phyloP scores from a whole-genome alignment of 345 rosid species.

The Bretschneidera sinensis region DNA sequence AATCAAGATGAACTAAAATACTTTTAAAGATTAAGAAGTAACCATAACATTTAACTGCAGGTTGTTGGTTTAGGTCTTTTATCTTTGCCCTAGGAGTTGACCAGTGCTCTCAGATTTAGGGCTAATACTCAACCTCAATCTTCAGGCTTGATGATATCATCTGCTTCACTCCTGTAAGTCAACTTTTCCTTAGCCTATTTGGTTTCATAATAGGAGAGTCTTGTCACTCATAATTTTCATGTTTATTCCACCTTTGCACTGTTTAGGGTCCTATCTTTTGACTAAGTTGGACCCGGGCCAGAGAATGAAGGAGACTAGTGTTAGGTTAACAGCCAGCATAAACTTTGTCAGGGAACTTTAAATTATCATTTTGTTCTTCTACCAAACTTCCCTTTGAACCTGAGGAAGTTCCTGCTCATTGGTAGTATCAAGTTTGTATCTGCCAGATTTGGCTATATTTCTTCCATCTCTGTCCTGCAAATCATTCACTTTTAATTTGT shows the following conservation, averaged over 20 bases:
- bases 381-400: conserved; percentile 6
- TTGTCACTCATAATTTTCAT: conserved; percentile 24
- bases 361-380: not conserved
- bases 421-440: too few species aligned
- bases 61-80: conserved; percentile 41
- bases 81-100: conserved; percentile 45
- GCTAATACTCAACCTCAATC: conserved; percentile 39
- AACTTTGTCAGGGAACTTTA: not conserved
- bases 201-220: conserved; percentile 42
- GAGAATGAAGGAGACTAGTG: conserved; percentile 13
- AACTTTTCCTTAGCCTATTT: conserved; percentile 32
- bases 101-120: conserved; percentile 46
- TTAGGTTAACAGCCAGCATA: conserved; percentile 24
- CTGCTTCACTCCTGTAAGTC: conserved; percentile 49
- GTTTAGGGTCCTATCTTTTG: conserved; percentile 23
- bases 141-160: conserved; percentile 48
- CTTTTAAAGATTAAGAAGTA: conserved; percentile 26
- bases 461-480: not conserved
- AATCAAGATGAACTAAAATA: conserved; percentile 25
- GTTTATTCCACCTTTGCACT: conserved; percentile 25
- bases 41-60: conserved; percentile 43
- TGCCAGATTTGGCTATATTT: not conserved
- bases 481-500: not conserved
- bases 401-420: conserved; percentile 2
- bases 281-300: conserved; percentile 21